Evolutionary conservation across 805 yeast genomes (phyloP).

Genomic region (Candida sanyiensis): DNA sequence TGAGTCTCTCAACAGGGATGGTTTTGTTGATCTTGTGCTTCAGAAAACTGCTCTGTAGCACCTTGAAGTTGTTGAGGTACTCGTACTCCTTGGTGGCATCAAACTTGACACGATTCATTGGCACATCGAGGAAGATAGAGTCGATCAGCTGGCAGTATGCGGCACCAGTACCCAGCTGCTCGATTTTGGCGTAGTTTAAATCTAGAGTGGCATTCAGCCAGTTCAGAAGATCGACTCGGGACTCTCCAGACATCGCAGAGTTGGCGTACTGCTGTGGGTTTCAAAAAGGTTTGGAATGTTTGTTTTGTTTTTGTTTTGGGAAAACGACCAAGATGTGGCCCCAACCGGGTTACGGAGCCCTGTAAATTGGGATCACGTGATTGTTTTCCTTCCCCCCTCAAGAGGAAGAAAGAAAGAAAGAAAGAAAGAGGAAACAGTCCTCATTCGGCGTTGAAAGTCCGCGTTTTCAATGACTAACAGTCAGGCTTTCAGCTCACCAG

Average conservation of each 20-base stretch:
- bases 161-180: slow-evolving; percentile 94
- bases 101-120: slow-evolving; percentile 73
- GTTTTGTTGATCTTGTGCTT: slow-evolving; percentile 64
- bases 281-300: background rate
- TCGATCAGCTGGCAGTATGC: slow-evolving; percentile 91
- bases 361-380: no score
- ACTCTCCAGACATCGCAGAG: slow-evolving; percentile 35
- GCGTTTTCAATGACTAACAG: background rate
- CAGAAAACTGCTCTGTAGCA: slow-evolving; percentile 75
- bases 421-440: background rate
- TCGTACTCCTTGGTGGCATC: slow-evolving; percentile 71
- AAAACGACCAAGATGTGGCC: no score
- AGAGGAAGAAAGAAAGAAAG: no score
- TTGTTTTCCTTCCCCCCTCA: no score
- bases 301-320: background rate
- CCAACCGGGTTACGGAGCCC: no score
- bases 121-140: slow-evolving; percentile 74
- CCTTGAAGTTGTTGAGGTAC: slow-evolving; percentile 71
- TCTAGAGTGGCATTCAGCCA: slow-evolving; percentile 79
- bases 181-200: slow-evolving; percentile 68
- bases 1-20: slow-evolving; percentile 74
- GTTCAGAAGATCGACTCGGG: slow-evolving; percentile 73
- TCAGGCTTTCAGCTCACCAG: slow-evolving; percentile 81
- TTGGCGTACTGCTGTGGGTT: background rate
- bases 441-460: background rate